These are phyloP conservation scores for Aegilops bicornis DNA, from an alignment of 176 grass and related monocot genomes.

Conservation along the genomic window DNA sequence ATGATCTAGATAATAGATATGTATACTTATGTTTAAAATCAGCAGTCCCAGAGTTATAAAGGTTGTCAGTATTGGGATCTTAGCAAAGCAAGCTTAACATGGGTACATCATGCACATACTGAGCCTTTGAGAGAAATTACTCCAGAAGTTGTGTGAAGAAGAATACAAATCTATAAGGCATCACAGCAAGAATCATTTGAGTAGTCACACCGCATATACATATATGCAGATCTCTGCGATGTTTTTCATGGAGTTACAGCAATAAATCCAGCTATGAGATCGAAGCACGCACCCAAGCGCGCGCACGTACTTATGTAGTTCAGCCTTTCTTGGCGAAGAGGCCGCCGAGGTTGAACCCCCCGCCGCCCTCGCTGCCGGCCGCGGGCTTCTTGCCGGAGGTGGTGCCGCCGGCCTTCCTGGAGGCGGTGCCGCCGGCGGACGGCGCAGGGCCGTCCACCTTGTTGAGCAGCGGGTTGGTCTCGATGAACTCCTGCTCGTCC, in stretches of 20 bases:
- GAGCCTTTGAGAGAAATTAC: background rate
- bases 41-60: background rate
- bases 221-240: conserved; percentile 27
- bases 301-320: background rate
- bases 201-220: background rate
- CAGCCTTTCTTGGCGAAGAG: conserved; percentile 65
- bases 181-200: conserved; percentile 28
- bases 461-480: conserved; percentile 65
- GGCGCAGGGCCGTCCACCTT: conserved; percentile 46
- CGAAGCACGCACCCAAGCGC: no score
- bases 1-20: no score
- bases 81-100: background rate
- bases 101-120: no score
- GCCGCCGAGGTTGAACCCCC: conserved; percentile 44
- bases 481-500: conserved; percentile 62
- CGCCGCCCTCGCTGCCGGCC: conserved; percentile 9
- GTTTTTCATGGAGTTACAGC: conserved; percentile 12
- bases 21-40: no score
- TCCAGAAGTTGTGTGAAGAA: background rate
- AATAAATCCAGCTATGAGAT: background rate
- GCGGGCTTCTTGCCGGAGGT: conserved; percentile 24
- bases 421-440: background rate
- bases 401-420: conserved; percentile 15
- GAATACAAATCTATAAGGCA: background rate
- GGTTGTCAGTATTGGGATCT: background rate